Evolutionary conservation across 2,329 filamentous ascomycete genomes (phyloP).

Genomic region (Fusarium irregulare): DNA sequence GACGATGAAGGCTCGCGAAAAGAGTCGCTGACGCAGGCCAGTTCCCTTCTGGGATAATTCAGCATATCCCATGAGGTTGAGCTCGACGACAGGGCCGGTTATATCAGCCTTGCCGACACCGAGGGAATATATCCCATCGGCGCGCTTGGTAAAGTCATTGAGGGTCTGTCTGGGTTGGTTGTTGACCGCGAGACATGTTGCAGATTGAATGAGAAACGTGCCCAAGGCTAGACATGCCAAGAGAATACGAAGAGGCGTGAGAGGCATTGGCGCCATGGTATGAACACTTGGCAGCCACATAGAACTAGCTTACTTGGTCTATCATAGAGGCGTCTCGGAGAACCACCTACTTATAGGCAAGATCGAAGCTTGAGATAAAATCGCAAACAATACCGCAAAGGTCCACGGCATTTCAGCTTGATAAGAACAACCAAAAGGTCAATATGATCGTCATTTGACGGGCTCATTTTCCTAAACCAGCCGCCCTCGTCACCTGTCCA

Average conservation of each 20-base stretch:
- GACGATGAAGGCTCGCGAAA: slow-evolving; percentile 6
- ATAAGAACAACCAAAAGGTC: background rate
- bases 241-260: background rate
- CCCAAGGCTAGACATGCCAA: background rate
- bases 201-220: background rate
- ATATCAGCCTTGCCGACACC: slow-evolving; percentile 15
- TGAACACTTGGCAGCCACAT: background rate
- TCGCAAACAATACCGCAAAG: background rate
- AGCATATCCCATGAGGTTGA: slow-evolving; percentile 20
- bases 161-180: background rate
- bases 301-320: background rate
- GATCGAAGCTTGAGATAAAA: background rate
- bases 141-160: background rate
- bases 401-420: background rate
- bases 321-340: background rate
- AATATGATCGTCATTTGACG: background rate
- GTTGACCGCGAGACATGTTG: background rate
- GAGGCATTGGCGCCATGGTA: background rate
- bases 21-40: background rate
- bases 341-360: background rate
- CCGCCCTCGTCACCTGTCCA: background rate
- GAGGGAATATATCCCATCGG: background rate
- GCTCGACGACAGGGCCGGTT: slow-evolving; percentile 12
- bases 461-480: background rate
- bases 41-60: slow-evolving; percentile 4